Conservation (phyloP, 2,329 filamentous ascomycete species). For the Venturia effusa region DNA sequence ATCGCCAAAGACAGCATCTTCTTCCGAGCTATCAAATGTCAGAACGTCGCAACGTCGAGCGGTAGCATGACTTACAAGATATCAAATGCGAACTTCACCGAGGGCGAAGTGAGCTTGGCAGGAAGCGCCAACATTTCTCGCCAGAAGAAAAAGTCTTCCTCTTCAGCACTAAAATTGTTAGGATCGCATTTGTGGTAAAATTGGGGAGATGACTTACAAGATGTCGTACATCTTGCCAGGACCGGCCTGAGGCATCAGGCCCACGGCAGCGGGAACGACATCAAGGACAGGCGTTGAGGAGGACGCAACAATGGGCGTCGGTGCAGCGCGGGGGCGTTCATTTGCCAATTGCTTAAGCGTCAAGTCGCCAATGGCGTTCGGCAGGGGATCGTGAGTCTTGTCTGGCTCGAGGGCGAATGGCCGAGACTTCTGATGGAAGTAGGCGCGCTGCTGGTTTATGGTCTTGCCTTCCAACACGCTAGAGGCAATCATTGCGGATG, state of each 20-base stretch:
- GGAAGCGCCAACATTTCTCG: not conserved
- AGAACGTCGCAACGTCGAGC: not conserved
- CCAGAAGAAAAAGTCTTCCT: not conserved
- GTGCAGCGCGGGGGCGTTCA: not conserved
- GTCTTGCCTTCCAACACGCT: too few species aligned
- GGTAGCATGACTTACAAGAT: not conserved
- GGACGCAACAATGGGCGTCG: not conserved
- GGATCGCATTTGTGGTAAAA: not conserved
- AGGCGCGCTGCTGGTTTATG: not conserved
- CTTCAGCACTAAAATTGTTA: not conserved
- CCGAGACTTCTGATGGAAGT: not conserved
- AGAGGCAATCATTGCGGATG: too few species aligned
- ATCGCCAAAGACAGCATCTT: not conserved
- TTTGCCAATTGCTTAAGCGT: not conserved
- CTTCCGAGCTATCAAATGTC: not conserved
- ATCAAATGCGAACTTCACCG: not conserved
- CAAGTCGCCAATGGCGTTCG: not conserved
- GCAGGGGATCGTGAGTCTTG: not conserved
- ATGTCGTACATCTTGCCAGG: not conserved
- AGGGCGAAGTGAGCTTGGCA: not conserved
- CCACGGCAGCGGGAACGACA: not conserved
- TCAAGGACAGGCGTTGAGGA: not conserved
- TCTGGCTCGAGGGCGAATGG: not conserved
- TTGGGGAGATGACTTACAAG: not conserved
- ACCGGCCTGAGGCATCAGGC: not conserved